phyloP scores from a whole-genome alignment of 371 early-diverging fungal species.

The Saksenaea vasiformis region DNA sequence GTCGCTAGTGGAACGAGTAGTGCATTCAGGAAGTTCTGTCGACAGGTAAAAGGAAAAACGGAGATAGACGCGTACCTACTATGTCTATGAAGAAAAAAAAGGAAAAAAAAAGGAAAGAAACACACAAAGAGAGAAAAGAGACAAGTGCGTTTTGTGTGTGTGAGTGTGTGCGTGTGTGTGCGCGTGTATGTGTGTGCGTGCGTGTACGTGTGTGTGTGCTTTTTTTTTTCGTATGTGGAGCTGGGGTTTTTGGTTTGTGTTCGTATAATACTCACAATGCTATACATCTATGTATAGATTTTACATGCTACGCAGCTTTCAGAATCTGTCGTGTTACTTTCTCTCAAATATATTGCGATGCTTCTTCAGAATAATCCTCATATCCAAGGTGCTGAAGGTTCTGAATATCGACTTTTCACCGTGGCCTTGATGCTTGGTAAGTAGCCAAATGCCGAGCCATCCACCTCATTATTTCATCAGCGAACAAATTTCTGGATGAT shows the following conservation, averaged over 20 bases:
- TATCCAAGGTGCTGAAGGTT: constrained; percentile 70
- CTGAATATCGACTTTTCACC: constrained; percentile 77
- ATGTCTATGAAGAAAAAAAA: neutral
- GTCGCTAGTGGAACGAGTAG: constrained; percentile 52
- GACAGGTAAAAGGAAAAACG: constrained; percentile 34
- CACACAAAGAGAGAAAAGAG: neutral
- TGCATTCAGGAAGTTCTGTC: constrained; percentile 57
- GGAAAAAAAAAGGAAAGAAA: neutral
- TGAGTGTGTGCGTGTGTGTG: no score
- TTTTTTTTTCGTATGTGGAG: constrained; percentile 2
- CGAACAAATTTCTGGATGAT: constrained; percentile 71
- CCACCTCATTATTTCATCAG: constrained; percentile 23
- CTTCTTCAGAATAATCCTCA: constrained; percentile 60
- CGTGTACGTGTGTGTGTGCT: neutral
- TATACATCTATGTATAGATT: no score
- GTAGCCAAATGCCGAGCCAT: neutral
- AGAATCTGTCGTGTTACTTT: constrained; percentile 59
- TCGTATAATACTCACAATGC: no score
- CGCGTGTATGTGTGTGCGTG: no score
- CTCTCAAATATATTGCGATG: constrained; percentile 66
- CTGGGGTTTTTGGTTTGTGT: no score
- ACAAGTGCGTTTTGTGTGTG: no score
- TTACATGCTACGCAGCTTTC: constrained; percentile 66
- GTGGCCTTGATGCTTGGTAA: constrained; percentile 74
- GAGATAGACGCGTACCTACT: neutral